A percentile compares a stretch with the other conserved stretches of the same genome.
phyloP scores from a whole-genome alignment of 1,284 basidiomycete genomes.

The Xerocomus amazonicus region DNA sequence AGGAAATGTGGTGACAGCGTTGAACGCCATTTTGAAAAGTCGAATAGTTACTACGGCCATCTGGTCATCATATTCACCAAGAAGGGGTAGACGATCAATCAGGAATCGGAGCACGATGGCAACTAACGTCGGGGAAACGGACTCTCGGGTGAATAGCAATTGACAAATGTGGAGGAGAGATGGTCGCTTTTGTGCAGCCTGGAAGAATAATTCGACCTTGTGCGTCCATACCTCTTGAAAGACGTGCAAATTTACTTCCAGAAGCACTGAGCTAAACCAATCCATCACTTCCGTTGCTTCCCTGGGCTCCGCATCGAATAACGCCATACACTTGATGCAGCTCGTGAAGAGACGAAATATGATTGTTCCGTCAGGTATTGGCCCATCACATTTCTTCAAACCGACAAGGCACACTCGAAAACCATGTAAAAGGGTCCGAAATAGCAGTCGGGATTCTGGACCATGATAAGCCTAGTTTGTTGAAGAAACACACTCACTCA shows the following conservation, averaged over 20 bases:
- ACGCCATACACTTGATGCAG: constrained; percentile 79
- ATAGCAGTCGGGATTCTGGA: constrained; percentile 80
- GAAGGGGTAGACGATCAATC: constrained; percentile 75
- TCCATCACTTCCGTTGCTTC: constrained; percentile 90
- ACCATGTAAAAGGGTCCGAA: constrained; percentile 87
- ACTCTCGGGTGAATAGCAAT: constrained; percentile 79
- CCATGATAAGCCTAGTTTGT: constrained; percentile 9
- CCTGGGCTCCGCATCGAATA: constrained; percentile 81
- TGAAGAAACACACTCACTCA: constrained; percentile 32
- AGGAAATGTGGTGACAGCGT: constrained; percentile 81
- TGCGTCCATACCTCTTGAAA: constrained; percentile 95
- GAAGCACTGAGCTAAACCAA: constrained; percentile 74
- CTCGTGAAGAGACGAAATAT: constrained; percentile 87
- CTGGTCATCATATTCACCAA: constrained; percentile 85
- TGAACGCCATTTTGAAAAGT: constrained; percentile 96
- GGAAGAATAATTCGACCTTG: constrained; percentile 87
- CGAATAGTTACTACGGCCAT: constrained; percentile 81
- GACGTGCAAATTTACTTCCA: constrained; percentile 84
- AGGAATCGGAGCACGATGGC: constrained; percentile 90
- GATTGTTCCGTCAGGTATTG: constrained; percentile 81
- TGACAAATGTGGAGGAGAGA: constrained; percentile 86
- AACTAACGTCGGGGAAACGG: constrained; percentile 86
- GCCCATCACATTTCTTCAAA: constrained; percentile 78
- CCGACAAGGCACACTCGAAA: constrained; percentile 82
- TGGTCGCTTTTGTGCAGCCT: constrained; percentile 73